Base-by-base conservation (phyloP, 495 filamentous ascomycete genomes). In the Hypoxylon intermedium region DNA sequence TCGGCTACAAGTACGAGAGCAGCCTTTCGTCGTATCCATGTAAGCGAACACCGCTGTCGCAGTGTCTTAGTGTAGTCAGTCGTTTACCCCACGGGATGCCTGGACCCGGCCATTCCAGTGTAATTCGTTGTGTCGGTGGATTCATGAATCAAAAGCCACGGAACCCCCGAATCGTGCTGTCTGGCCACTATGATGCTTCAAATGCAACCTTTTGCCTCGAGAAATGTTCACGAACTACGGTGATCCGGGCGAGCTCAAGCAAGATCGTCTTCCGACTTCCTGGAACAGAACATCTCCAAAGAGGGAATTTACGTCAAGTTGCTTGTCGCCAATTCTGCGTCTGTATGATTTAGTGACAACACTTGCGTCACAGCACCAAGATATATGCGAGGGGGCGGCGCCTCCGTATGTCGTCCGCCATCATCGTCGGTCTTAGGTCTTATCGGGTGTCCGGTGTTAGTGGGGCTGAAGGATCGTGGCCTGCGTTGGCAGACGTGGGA, bases 371-470 rank as follows among this genome's bases (percentile, higher is more conserved):
- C 59, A 41, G 24, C 46, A 51, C 24, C 13, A 47, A 37, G 3
- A 31, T 18, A 38, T 6, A 23, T 30, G 20, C 15, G 20, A 46
- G 13, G 33, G 24, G 40, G 47, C 38, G 31, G 13, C 50, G 42
- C 43, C 49, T 55, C 49, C 61, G 38, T 45, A 65, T 59, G 45
- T 28, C 33, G 37, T 34, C 50, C 47, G 42, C 37, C 55, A 59
- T 65, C 54, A 51, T 55, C 53, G 21, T 59, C 54, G 41, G 61
- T 31, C 52, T 42, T 46, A 31, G 37, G 19, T 41, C 41, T 65
- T 55, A 46, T 59, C 61, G 61, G 49, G 41, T 34, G 37, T 54
- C 60, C 60, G 60, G 38, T 33, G 26, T 49, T 46, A 41, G 60
- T 59, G 61, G 61, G 45, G 49, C 45, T 46, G 38, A 40, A 55